Evolutionary conservation across 2,329 filamentous ascomycete species (phyloP).

Genomic region (Scortechinia acanthostroma): DNA sequence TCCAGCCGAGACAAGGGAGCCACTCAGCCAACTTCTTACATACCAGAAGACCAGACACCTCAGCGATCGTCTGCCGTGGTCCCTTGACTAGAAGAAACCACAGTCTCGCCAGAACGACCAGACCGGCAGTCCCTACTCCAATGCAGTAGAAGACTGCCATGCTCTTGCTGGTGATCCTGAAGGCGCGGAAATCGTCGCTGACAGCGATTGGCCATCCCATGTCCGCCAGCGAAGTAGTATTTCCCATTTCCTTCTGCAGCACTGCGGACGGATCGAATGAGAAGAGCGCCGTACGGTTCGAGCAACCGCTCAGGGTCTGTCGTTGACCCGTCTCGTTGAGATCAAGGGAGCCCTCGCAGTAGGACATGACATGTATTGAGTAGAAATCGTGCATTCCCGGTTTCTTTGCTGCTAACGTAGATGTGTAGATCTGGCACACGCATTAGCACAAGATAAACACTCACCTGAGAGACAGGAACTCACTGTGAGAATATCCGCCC

Average conservation of each 20-base stretch:
- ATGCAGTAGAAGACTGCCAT: slow-evolving; percentile 10
- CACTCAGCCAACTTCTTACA: too few relatives aligned
- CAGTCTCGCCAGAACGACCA: too few relatives aligned
- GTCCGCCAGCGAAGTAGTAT: not conserved
- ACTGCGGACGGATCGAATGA: not conserved
- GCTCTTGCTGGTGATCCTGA: slow-evolving; percentile 5
- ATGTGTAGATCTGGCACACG: not conserved
- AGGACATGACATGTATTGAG: slow-evolving; percentile 8
- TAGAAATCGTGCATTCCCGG: slow-evolving; percentile 8
- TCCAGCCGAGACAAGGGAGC: too few relatives aligned
- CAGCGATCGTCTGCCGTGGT: too few relatives aligned
- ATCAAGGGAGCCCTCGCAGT: slow-evolving; percentile 7
- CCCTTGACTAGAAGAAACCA: too few relatives aligned
- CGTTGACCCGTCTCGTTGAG: not conserved
- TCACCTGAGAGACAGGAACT: too few relatives aligned
- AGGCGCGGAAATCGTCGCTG: slow-evolving; percentile 3
- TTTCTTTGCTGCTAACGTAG: not conserved
- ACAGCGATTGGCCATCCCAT: not conserved
- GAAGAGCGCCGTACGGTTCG: not conserved
- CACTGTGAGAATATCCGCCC: slow-evolving; percentile 9
- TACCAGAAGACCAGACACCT: too few relatives aligned
- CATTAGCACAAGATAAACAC: too few relatives aligned
- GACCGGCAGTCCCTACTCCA: slow-evolving; percentile 4
- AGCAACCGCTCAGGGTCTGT: not conserved
- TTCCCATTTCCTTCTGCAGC: not conserved